Evolutionary conservation across 768 basidiomycete species (phyloP), one percentile per base, ranked within the genome.

Genomic region (Lactarius sanguifluus): DNA sequence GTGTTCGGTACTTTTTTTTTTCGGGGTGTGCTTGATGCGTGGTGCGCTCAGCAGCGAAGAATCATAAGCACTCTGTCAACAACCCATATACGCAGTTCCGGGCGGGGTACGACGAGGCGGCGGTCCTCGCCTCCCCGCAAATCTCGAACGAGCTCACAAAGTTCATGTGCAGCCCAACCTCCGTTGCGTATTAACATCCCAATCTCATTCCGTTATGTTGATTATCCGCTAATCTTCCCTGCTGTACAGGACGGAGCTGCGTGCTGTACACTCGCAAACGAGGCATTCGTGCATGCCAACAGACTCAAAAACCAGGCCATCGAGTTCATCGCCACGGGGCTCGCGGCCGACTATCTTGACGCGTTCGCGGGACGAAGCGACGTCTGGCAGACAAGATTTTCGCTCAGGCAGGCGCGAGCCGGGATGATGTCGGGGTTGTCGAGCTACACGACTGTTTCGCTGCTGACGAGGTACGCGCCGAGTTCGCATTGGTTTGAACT

Each of bases 1-100:
- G 25, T 3, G 47, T 18, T 25, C 36, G 12, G 25, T 61, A 30
- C 30, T 30, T 3, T 32, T 1, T 30, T 32, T 16, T 16, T 40
- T 40, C 1, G 16, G 15, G 3, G 59, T 41, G 13, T 50, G 47
- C 20, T 25, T 32, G 54, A 23, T 32, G 34, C 10, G 25, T 61
- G 12, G 32, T 20, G 6, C 43, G 10, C 41, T 1, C 65, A 91
- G 91, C 90, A 34, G 85, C 89, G 28, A 94, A 95, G 81, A 93
- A 92, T 71, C 92, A 94, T 73, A 85, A 81, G 65, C 92, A 94
- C 74, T 90, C 90, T 0, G 73, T 87, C 64, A 89, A 89, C 64
- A 94, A 95, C 70, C 91, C 92, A 0, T 95, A 94, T 71, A 88
- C 90, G 0, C 93, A 95, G 74, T 95, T 95, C 76, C 83, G 86